These are phyloP conservation scores for Globisporangium carolinianum DNA, from an alignment of 352 stramenopile genomes.

Conservation along the genomic window DNA sequence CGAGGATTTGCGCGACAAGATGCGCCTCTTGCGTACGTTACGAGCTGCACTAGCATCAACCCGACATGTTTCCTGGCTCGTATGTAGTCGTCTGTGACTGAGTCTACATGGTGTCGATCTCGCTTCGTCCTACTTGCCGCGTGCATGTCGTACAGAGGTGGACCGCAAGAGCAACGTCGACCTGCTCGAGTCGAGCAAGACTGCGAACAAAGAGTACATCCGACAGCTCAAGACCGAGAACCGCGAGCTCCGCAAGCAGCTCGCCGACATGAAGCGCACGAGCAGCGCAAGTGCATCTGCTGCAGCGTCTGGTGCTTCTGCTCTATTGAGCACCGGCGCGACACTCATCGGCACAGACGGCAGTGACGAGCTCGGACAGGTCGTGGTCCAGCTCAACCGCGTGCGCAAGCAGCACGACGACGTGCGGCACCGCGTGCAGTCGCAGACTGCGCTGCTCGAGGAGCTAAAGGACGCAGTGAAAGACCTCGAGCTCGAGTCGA, in stretches of 20 bases:
- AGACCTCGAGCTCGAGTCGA: constrained; percentile 73
- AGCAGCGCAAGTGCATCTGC: constrained; percentile 12
- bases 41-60: not conserved
- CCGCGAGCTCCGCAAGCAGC: constrained; percentile 80
- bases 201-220: constrained; percentile 89
- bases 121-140: not conserved
- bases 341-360: constrained; percentile 21
- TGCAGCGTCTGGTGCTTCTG: constrained; percentile 8
- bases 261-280: constrained; percentile 70
- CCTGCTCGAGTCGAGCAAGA: constrained; percentile 80
- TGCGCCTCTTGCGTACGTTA: constrained; percentile 70
- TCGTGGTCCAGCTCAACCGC: constrained; percentile 58
- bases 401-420: constrained; percentile 78
- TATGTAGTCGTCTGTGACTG: too few relatives aligned
- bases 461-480: constrained; percentile 83
- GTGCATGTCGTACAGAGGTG: constrained; percentile 38
- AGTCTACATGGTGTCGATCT: not conserved
- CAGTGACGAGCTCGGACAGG: constrained; percentile 42
- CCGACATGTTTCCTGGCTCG: too few relatives aligned
- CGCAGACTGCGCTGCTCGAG: constrained; percentile 65
- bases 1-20: constrained; percentile 77
- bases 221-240: constrained; percentile 85
- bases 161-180: constrained; percentile 84
- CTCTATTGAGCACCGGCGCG: constrained; percentile 1
- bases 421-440: constrained; percentile 62